Base-by-base conservation (phyloP, 1,139 yeast species). In the Suhomyces maxii region DNA sequence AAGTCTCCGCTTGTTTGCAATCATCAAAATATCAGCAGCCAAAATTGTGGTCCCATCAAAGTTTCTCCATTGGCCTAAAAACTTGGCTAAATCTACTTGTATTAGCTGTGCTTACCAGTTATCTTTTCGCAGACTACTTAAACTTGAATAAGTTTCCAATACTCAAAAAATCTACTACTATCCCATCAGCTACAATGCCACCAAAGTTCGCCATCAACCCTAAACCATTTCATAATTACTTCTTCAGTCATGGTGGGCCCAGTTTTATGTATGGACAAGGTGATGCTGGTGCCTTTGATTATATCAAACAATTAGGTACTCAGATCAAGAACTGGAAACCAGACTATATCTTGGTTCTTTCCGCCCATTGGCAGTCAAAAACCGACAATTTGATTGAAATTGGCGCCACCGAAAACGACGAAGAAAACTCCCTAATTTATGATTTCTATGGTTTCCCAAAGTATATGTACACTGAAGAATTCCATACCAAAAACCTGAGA, bases 171-270 rank as follows among this genome's bases (percentile, higher is more conserved):
- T 9, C 31, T 28, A 9, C 3, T 9, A 28, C 31, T 28, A 28
- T 9, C 7, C 6, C 31, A 34, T 34, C 23, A 9, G 6, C 10
- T 9, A 18, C 14, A 28, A 35, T 10, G 23, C 11, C 23, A 23
- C 26, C 37, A 13, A 31, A 25, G 14, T 44, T 50, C 44, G 45
- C 52, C 26, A 49, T 49, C 26, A 63, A 61, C 38, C 41, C 57
- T 8, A 46, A 44, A 9, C 71, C 73, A 36, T 70, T 58, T 34
- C 91, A 95, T 7, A 76, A 83, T 1, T 84, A 69, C 59, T 87
- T 86, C 62, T 60, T 86, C 44, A 82, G 89, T 32, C 95, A 87
- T 64, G 95, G 95, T 3, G 91, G 90, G 1, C 95, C 95, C 4
- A 81, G 84, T 1, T 84, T 86, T 61, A 79, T 84, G 74, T 77